Evolutionary conservation across 1,139 yeast genomes (phyloP), one percentile per base, ranked within the genome.

Genomic region (Scheffersomyces parashehatae): DNA sequence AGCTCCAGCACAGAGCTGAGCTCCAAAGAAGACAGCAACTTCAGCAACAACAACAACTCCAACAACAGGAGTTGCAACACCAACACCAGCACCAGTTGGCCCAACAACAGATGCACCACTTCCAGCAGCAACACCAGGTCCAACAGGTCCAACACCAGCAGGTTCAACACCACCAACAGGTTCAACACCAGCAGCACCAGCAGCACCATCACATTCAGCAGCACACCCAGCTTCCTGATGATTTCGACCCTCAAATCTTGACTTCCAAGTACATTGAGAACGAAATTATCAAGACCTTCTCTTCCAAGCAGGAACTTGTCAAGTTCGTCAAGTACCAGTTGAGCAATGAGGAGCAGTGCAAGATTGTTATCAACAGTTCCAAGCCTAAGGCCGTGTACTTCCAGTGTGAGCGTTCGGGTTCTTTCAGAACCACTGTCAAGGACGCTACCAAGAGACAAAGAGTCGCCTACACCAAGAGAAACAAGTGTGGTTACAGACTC

Each of bases 311-410:
- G 28, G 76, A 71, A 30, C 59, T 75, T 51, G 77, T 74, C 40
- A 67, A 68, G 51, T 74, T 59, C 51, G 79, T 75, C 35, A 74
- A 74, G 55, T 64, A 65, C 36, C 65, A 63, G 31, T 67, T 75
- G 44, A 69, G 72, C 48, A 69, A 66, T 38, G 75, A 71, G 51
- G 80, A 75, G 53, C 70, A 68, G 46, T 73, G 79, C 56, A 67
- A 73, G 54, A 73, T 75, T 54, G 80, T 75, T 38, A 74, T 75
- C 53, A 73, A 73, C 55, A 70, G 76, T 30, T 71, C 77, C 20
- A 75, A 75, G 55, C 78, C 79, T 16, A 74, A 75, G 56, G 80
- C 80, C 2, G 75, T 75, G 12, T 75, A 75, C 56, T 75, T 74
- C 59, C 79, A 73, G 55, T 75, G 80, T 55, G 80, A 75, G 54